A percentile compares a stretch with the other conserved stretches of the same genome.
Evolutionary conservation across 495 filamentous ascomycete species (phyloP).

Genomic region (Amphirosellinia nigrospora): DNA sequence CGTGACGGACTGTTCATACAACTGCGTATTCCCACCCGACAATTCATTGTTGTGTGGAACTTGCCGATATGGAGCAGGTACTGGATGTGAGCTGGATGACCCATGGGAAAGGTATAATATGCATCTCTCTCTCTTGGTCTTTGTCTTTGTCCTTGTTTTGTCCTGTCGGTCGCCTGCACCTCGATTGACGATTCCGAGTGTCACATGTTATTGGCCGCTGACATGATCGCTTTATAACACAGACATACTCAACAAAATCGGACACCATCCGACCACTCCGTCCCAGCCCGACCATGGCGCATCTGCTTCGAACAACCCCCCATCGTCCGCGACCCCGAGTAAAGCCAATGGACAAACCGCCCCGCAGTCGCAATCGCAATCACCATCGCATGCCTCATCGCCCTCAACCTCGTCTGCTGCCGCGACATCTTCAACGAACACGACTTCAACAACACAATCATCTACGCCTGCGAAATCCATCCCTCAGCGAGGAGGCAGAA

Average conservation of each 20-base stretch:
- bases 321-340: conserved; percentile 25
- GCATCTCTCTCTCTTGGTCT: no score
- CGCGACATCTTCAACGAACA: conserved; percentile 14
- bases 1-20: neutral
- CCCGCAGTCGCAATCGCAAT: neutral
- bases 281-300: conserved; percentile 28
- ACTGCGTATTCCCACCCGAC: neutral
- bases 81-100: conserved; percentile 74
- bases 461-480: conserved; percentile 31
- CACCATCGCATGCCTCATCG: conserved; percentile 13
- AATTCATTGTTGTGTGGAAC: neutral
- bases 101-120: conserved; percentile 57
- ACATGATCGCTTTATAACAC: neutral
- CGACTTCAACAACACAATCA: conserved; percentile 25
- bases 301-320: conserved; percentile 26
- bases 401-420: conserved; percentile 15
- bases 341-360: conserved; percentile 31
- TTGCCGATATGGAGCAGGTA: conserved; percentile 63
- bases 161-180: neutral
- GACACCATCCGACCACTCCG: conserved; percentile 29
- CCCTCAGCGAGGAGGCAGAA: conserved; percentile 33
- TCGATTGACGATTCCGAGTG: neutral
- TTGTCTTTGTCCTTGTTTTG: no score
- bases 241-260: conserved; percentile 25
- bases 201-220: conserved; percentile 5